Percentiles rank a stretch among this genome's conserved stretches.
phyloP scores from a whole-genome alignment of 768 basidiomycete species.

The Xanthoconium stramineum region DNA sequence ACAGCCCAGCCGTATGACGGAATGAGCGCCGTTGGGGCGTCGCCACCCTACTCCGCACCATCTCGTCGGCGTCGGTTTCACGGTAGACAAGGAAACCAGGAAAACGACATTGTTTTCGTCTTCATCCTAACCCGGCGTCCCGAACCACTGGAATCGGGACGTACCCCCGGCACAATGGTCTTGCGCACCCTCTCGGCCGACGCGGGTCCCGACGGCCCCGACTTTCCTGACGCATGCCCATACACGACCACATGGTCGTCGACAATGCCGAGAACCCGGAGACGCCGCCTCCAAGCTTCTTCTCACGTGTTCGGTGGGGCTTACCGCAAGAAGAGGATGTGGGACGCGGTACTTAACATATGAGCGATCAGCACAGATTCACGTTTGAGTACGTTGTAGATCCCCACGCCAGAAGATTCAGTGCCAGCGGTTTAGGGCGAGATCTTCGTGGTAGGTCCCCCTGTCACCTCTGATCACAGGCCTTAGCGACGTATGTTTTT shows the following conservation, averaged over 20 bases:
- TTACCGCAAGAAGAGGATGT: background rate
- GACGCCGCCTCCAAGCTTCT: background rate
- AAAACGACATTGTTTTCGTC: background rate
- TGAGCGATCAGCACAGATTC: constrained; percentile 15
- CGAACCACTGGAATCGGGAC: background rate
- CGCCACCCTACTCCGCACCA: constrained; percentile 3
- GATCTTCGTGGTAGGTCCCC: constrained; percentile 16
- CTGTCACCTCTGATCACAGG: constrained; percentile 7
- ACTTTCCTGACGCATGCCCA: too few species aligned
- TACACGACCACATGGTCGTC: background rate
- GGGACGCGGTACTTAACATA: background rate
- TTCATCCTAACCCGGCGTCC: background rate
- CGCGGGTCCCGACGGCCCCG: too few species aligned
- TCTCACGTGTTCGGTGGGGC: background rate
- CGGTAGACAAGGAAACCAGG: constrained; percentile 3
- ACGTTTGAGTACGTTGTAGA: constrained; percentile 4
- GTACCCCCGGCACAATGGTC: background rate
- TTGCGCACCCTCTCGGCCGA: background rate
- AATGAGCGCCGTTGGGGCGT: constrained; percentile 2
- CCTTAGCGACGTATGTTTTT: too few species aligned
- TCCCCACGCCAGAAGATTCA: background rate
- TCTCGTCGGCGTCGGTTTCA: background rate
- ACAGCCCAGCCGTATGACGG: background rate
- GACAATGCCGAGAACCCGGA: background rate
- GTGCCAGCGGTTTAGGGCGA: background rate